Conservation (phyloP, 2,329 filamentous ascomycete genomes). For the Chaetomiaceae sp. region DNA sequence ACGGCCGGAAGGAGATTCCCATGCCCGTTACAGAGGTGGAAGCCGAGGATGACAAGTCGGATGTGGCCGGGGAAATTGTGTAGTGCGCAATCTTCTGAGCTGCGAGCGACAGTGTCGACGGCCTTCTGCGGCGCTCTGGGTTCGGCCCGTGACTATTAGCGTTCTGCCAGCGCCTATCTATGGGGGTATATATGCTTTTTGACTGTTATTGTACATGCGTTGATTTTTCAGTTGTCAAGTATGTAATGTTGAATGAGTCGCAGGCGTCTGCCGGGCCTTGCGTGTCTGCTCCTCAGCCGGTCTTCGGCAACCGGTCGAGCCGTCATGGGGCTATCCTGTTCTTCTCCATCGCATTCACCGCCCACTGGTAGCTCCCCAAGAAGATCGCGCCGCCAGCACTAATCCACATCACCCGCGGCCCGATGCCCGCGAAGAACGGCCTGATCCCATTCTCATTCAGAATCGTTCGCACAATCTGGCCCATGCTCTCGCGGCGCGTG, state of each 20-base stretch:
- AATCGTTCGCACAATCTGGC: constrained; percentile 57
- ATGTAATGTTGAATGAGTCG: too few species aligned
- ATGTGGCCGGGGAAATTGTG: constrained; percentile 3
- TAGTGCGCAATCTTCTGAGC: constrained; percentile 1
- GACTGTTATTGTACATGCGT: constrained; percentile 9
- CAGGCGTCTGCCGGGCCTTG: background rate
- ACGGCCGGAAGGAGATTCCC: constrained; percentile 66
- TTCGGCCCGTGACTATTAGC: background rate
- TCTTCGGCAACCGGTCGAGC: background rate
- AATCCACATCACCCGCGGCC: constrained; percentile 88
- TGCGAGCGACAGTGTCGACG: background rate
- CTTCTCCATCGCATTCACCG: constrained; percentile 63
- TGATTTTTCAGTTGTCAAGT: too few species aligned
- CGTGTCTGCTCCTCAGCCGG: background rate
- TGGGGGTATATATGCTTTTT: constrained; percentile 10
- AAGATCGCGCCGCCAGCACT: constrained; percentile 92
- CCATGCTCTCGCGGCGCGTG: constrained; percentile 55
- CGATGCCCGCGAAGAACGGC: constrained; percentile 70
- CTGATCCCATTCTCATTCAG: constrained; percentile 55
- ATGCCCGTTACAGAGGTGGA: constrained; percentile 27
- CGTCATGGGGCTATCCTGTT: constrained; percentile 6
- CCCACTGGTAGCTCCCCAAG: constrained; percentile 87
- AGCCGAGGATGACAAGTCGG: constrained; percentile 2
- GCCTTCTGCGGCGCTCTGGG: background rate
- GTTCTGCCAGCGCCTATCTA: background rate